A percentile compares a stretch with the other conserved stretches of the same genome.
Evolutionary conservation across 495 filamentous ascomycete species (phyloP).

Genomic region (Aspergillus sparsus): DNA sequence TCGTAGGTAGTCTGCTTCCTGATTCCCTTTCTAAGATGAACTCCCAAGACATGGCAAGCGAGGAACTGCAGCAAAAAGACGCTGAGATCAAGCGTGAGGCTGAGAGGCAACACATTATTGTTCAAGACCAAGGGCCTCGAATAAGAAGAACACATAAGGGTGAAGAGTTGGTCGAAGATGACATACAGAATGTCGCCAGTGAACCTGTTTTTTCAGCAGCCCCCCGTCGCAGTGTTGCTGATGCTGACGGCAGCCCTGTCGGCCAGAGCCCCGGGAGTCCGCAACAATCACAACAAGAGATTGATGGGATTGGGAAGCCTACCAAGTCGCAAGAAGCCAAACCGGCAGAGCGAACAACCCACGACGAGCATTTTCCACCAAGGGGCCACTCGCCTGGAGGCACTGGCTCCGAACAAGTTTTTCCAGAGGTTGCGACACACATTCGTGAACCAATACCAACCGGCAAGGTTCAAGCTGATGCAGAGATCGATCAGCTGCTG

Average conservation of each 20-base stretch:
- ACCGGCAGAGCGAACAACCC: conserved; percentile 19
- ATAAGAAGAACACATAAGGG: conserved; percentile 93
- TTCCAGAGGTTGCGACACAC: conserved; percentile 46
- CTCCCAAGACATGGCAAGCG: conserved; percentile 83
- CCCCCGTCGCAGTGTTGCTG: conserved; percentile 39
- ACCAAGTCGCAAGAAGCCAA: conserved; percentile 51
- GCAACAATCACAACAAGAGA: conserved; percentile 27
- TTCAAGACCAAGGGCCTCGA: conserved; percentile 79
- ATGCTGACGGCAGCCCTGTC: conserved; percentile 40
- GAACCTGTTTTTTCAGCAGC: conserved; percentile 53
- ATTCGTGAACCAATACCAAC: conserved; percentile 45
- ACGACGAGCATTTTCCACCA: conserved; percentile 28
- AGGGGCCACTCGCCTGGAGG: conserved; percentile 38
- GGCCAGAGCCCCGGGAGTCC: conserved; percentile 40
- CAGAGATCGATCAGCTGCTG: conserved; percentile 87
- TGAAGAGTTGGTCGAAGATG: conserved; percentile 83
- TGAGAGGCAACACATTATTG: conserved; percentile 84
- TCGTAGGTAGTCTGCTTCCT: conserved; percentile 67
- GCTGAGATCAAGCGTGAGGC: conserved; percentile 73
- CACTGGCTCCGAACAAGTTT: conserved; percentile 42
- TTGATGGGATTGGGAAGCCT: conserved; percentile 25
- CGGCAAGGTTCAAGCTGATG: conserved; percentile 63
- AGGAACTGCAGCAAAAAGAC: conserved; percentile 79
- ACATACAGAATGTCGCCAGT: conserved; percentile 44
- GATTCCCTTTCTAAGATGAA: conserved; percentile 79